Evolutionary conservation across 176 grass and related monocot genomes (phyloP).

Genomic region (Oryza meyeriana): DNA sequence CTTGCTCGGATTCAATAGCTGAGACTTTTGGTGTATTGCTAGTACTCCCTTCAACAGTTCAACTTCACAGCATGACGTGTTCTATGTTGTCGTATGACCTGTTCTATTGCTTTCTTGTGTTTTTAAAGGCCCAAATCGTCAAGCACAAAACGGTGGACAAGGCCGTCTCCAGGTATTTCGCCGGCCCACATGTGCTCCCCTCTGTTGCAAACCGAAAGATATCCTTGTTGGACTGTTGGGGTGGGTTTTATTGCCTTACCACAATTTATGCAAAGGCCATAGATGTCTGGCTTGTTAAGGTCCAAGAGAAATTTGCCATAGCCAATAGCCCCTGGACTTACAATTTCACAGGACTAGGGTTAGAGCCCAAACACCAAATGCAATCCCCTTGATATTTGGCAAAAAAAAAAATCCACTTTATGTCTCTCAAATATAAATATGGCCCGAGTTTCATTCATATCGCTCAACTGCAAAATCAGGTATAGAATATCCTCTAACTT

Average conservation of each 20-base stretch:
- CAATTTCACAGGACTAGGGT: neutral
- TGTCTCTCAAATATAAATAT: too few relatives aligned
- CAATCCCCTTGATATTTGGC: too few relatives aligned
- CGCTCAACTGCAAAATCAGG: too few relatives aligned
- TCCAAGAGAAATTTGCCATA: neutral
- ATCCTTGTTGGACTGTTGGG: neutral
- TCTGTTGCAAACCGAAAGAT: too few relatives aligned
- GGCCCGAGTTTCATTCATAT: too few relatives aligned
- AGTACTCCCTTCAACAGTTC: neutral
- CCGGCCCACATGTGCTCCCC: too few relatives aligned
- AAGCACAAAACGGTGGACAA: neutral
- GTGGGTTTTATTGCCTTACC: neutral
- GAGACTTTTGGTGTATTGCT: neutral
- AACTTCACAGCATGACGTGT: neutral
- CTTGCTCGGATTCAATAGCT: neutral
- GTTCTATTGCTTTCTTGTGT: too few relatives aligned
- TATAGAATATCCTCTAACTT: too few relatives aligned
- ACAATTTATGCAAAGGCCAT: neutral
- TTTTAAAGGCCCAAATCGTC: neutral
- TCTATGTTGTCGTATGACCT: neutral
- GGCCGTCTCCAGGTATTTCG: too few relatives aligned
- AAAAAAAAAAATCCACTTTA: too few relatives aligned
- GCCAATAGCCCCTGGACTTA: neutral
- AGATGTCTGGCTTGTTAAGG: too few relatives aligned
- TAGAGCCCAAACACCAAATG: too few relatives aligned